phyloP scores from a whole-genome alignment of 139 green algal genomes.

The Haematococcus lacustris region DNA sequence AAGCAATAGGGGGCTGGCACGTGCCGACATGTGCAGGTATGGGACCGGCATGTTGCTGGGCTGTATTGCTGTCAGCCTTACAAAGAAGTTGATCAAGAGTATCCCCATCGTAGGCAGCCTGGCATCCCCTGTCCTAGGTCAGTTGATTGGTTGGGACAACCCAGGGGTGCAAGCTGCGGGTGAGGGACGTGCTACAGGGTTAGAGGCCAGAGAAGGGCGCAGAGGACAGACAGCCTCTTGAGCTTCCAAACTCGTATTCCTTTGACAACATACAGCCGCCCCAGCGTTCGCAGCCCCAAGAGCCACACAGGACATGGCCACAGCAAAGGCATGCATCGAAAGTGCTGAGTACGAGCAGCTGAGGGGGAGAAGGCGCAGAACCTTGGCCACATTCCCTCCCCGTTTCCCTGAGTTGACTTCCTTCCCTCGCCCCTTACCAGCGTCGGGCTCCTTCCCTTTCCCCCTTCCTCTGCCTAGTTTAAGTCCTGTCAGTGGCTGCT shows the following conservation, averaged over 20 bases:
- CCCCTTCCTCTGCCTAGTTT: not conserved
- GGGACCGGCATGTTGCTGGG: constrained; percentile 21
- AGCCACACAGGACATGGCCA: too few relatives aligned
- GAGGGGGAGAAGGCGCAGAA: too few relatives aligned
- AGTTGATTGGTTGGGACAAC: not conserved
- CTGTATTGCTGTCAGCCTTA: constrained; percentile 11
- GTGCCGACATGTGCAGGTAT: constrained; percentile 18
- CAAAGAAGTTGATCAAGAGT: constrained; percentile 18
- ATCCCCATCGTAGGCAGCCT: constrained; percentile 25
- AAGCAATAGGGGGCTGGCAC: not conserved
- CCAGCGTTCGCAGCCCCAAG: not conserved
- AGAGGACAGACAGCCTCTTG: not conserved
- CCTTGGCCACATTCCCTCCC: not conserved
- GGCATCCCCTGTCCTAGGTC: constrained; percentile 26
- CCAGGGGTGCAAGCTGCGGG: not conserved
- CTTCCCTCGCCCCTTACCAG: not conserved
- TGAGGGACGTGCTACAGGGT: not conserved
- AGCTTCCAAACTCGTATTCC: too few relatives aligned
- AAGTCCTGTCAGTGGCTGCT: not conserved
- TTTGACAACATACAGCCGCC: too few relatives aligned
- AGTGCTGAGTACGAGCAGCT: too few relatives aligned
- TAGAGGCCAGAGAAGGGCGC: not conserved
- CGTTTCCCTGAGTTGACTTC: not conserved
- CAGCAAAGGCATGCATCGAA: too few relatives aligned
- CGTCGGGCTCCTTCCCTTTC: not conserved